phyloP scores from a whole-genome alignment of 306 rosid species.

The Comarum palustre region DNA sequence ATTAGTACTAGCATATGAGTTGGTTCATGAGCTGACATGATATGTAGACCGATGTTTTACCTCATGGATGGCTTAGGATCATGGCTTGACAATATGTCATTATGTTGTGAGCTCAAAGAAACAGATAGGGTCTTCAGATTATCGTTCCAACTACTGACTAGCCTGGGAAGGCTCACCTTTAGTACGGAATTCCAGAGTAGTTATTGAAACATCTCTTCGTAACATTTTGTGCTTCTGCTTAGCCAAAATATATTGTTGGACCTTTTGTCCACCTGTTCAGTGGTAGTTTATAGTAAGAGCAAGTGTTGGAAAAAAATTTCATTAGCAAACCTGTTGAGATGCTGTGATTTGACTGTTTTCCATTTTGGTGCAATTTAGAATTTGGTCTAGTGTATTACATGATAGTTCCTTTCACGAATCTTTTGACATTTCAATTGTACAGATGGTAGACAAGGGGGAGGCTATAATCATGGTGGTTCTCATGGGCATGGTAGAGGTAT shows the following conservation, averaged over 20 bases:
- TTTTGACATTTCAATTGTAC: conserved; percentile 27
- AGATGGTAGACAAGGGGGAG: conserved; percentile 89
- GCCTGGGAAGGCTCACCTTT: not conserved
- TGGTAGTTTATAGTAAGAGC: conserved; percentile 1
- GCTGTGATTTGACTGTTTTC: not conserved
- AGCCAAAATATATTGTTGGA: not conserved
- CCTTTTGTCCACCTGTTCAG: not conserved
- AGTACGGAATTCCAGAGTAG: not conserved
- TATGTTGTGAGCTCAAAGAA: not conserved
- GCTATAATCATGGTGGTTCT: conserved; percentile 62
- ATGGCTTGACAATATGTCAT: too few relatives aligned
- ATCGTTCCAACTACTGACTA: not conserved
- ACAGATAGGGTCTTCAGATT: not conserved
- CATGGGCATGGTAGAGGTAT: conserved; percentile 80
- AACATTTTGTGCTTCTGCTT: not conserved
- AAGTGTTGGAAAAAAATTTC: not conserved
- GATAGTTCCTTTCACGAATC: conserved; percentile 9
- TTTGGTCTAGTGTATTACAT: not conserved
- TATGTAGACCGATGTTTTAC: not conserved
- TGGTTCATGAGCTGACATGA: conserved; percentile 5
- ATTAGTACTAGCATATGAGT: not conserved
- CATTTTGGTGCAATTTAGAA: not conserved
- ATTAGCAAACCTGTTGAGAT: not conserved
- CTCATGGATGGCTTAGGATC: not conserved
- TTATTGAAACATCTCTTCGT: not conserved